These are phyloP conservation scores for Trametes meyenii DNA, from an alignment of 768 basidiomycete genomes.

Conservation along the genomic window DNA sequence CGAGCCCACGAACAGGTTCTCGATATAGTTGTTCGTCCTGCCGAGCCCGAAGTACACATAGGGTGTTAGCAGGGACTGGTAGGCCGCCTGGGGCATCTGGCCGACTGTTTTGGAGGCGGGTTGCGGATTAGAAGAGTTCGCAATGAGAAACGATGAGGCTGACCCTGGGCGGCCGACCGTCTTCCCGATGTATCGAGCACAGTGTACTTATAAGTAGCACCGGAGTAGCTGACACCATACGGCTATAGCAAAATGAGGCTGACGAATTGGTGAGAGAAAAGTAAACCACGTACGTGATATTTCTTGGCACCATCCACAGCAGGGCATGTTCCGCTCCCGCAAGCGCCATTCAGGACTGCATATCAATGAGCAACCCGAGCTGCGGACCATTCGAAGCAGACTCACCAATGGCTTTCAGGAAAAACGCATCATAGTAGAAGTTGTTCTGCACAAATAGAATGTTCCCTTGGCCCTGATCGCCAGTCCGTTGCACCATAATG, in stretches of 20 bases:
- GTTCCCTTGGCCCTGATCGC: slow-evolving; percentile 61
- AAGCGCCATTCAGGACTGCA: slow-evolving; percentile 90
- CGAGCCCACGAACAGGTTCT: slow-evolving; percentile 95
- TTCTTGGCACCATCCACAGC: slow-evolving; percentile 55
- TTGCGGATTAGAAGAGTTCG: slow-evolving; percentile 4
- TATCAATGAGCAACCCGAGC: slow-evolving; percentile 5
- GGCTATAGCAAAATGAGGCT: slow-evolving; percentile 53
- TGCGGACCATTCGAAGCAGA: slow-evolving; percentile 5
- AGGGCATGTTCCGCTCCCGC: slow-evolving; percentile 79
- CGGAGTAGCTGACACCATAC: slow-evolving; percentile 92
- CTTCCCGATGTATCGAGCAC: slow-evolving; percentile 89
- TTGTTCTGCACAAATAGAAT: slow-evolving; percentile 92
- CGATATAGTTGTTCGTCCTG: slow-evolving; percentile 98
- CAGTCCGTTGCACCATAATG: slow-evolving; percentile 87
- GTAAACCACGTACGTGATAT: slow-evolving; percentile 63
- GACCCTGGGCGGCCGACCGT: slow-evolving; percentile 89
- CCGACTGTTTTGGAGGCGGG: slow-evolving; percentile 57
- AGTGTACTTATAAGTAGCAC: slow-evolving; percentile 96
- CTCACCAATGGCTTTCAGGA: slow-evolving; percentile 93
- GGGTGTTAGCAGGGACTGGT: slow-evolving; percentile 87
- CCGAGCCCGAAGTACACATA: slow-evolving; percentile 97
- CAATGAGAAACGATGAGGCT: slow-evolving; percentile 19
- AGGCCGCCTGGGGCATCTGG: slow-evolving; percentile 91
- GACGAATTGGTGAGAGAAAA: neutral
- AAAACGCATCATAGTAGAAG: slow-evolving; percentile 98